A percentile compares a stretch with the other conserved stretches of the same genome.
Evolutionary conservation across 129 eudicot genomes (phyloP).

Genomic region (Chrysanthemum seticuspe): DNA sequence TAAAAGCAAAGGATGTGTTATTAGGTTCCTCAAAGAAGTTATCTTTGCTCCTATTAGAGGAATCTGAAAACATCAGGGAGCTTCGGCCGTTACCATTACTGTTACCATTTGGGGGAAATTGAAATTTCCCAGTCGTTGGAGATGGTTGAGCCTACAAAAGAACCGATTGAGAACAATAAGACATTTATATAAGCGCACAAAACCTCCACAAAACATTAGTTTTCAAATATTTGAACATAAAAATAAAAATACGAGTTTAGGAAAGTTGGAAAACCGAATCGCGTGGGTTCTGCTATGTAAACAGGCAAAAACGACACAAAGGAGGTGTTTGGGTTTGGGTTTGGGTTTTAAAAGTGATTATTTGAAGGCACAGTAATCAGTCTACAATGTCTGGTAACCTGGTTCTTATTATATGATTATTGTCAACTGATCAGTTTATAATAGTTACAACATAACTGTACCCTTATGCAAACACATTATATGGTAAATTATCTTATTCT

Average conservation of each 20-base stretch:
- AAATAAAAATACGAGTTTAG: background rate
- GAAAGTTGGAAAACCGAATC: background rate
- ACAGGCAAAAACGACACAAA: background rate
- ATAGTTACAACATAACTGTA: background rate
- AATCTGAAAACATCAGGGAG: constrained; percentile 38
- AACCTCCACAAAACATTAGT: background rate
- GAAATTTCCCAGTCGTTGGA: constrained; percentile 82
- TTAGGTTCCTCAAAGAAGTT: constrained; percentile 42
- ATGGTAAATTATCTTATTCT: background rate
- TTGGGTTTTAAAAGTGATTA: background rate
- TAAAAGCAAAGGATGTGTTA: constrained; percentile 60
- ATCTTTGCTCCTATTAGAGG: constrained; percentile 52
- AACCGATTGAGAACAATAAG: constrained; percentile 1
- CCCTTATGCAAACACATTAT: background rate
- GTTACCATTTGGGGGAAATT: constrained; percentile 42
- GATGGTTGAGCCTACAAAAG: constrained; percentile 71
- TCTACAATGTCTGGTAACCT: background rate
- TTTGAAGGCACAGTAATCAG: background rate
- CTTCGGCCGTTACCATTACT: constrained; percentile 35
- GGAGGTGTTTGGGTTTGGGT: background rate
- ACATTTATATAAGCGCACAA: background rate
- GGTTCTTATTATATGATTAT: background rate
- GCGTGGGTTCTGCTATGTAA: background rate
- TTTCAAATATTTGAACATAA: background rate
- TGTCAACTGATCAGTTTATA: background rate